Evolutionary conservation across 331 rosid genomes (phyloP).

Genomic region (Quercus tomentella): DNA sequence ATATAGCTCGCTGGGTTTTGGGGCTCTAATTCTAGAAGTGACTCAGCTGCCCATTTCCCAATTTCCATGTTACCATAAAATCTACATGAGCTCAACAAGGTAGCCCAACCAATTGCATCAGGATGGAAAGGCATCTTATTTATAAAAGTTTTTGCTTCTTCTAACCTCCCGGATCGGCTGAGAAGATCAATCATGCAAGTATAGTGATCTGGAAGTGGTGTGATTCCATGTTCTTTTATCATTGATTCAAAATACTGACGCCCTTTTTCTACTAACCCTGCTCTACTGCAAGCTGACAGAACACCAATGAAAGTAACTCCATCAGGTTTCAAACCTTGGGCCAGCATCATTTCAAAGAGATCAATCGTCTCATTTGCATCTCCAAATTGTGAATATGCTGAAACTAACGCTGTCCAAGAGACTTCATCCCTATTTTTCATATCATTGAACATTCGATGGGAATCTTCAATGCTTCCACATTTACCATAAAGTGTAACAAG

Average conservation of each 20-base stretch:
- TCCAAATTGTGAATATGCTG: constrained; percentile 75
- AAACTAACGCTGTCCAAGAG: constrained; percentile 87
- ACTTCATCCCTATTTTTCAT: constrained; percentile 65
- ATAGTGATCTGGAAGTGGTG: constrained; percentile 62
- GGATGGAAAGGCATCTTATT: constrained; percentile 63
- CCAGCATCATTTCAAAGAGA: constrained; percentile 62
- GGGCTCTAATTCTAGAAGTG: constrained; percentile 73
- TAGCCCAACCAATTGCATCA: constrained; percentile 84
- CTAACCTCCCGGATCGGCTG: constrained; percentile 75
- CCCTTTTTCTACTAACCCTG: constrained; percentile 79
- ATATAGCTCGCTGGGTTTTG: constrained; percentile 74
- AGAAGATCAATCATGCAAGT: constrained; percentile 87
- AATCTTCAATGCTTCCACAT: constrained; percentile 72
- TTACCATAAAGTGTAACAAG: constrained; percentile 73
- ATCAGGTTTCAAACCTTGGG: constrained; percentile 60
- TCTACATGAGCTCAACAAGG: constrained; percentile 79
- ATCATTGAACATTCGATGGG: constrained; percentile 56
- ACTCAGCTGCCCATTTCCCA: constrained; percentile 80
- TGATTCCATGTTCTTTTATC: constrained; percentile 58
- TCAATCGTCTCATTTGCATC: constrained; percentile 61
- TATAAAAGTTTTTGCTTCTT: constrained; percentile 67
- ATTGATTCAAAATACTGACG: constrained; percentile 53
- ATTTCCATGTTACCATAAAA: constrained; percentile 53
- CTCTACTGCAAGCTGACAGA: constrained; percentile 86
- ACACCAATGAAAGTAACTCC: constrained; percentile 80